Evolutionary conservation across 345 rosid species (phyloP).

Genomic region (Lagerstroemia speciosa): DNA sequence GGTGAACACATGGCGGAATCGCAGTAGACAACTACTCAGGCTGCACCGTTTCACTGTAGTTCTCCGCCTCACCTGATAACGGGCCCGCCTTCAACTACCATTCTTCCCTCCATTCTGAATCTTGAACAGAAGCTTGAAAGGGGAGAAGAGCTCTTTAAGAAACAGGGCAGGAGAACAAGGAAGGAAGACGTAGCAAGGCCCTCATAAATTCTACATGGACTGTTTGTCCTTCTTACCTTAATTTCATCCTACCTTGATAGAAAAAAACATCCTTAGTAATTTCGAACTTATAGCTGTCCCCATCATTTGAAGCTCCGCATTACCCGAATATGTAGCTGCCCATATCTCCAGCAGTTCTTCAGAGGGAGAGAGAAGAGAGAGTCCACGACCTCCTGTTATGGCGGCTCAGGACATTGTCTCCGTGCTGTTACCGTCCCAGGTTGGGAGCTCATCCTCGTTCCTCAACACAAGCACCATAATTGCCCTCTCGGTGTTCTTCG

Average conservation of each 20-base stretch:
- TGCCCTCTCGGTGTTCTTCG: constrained; percentile 45
- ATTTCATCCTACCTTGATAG: not conserved
- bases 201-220: not conserved
- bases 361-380: not conserved
- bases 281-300: not conserved
- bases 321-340: not conserved
- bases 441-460: constrained; percentile 17
- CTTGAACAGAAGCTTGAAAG: not conserved
- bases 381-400: constrained; percentile 10
- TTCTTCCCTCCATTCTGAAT: constrained; percentile 31
- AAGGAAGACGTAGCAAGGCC: not conserved
- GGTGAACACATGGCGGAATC: not conserved
- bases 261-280: not conserved
- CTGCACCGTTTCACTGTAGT: not conserved
- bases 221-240: not conserved
- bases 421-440: constrained; percentile 8
- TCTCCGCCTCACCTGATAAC: not conserved
- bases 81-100: constrained; percentile 16
- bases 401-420: constrained; percentile 24
- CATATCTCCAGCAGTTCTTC: not conserved
- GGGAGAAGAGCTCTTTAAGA: not conserved
- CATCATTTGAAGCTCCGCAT: not conserved
- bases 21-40: not conserved
- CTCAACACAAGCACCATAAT: constrained; percentile 30
- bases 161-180: not conserved